Base-by-base conservation (phyloP, 768 basidiomycete genomes). In the Boletus vinaceobasis region DNA sequence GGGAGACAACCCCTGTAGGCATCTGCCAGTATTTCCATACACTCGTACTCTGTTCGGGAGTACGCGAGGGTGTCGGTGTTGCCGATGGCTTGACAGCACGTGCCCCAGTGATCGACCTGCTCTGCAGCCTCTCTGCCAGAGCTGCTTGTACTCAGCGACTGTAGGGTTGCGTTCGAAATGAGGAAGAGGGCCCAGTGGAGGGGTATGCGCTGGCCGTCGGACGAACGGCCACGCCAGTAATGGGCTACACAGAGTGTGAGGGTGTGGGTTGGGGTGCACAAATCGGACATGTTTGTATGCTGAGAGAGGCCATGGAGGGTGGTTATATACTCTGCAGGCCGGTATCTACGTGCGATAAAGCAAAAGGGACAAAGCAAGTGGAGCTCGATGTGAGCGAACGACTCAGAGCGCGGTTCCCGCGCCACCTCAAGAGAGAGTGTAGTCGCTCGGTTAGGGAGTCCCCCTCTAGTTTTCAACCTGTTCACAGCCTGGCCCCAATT, bases 171-270 rank as follows among this genome's bases (percentile, higher is more conserved):
- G 26, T 68, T 65, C 31, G 60, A 50, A 33, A 68, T 56, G 48
- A 67, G 58, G 37, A 68, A 68, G 54, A 70, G 63, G 29, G 66
- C 67, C 66, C 64, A 67, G 36, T 71, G 69, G 27, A 71, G 67
- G 31, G 67, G 66, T 19, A 59, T 29, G 19, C 57, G 52, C 40
- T 66, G 59, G 42, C 67, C 64, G 38, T 66, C 59, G 2, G 38
- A 40, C 4, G 58, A n/a, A 21, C 58, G 51, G 7, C 64, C 64
- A 7, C 69, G 69, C 64, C 64, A 65, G 48, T 69, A 69, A 31
- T 71, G 69, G 7, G 69, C 69, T 23, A 67, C 59, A 47, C 65
- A 71, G 43, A 69, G 54, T 0, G 63, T 60, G 44, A 67, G 52
- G 29, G 66, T 63, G 55, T 51, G 53, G 9, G 54, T 55, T 0